Conservation (phyloP, 2,329 filamentous ascomycete genomes). For the Exophiala phaeomuriformis region DNA sequence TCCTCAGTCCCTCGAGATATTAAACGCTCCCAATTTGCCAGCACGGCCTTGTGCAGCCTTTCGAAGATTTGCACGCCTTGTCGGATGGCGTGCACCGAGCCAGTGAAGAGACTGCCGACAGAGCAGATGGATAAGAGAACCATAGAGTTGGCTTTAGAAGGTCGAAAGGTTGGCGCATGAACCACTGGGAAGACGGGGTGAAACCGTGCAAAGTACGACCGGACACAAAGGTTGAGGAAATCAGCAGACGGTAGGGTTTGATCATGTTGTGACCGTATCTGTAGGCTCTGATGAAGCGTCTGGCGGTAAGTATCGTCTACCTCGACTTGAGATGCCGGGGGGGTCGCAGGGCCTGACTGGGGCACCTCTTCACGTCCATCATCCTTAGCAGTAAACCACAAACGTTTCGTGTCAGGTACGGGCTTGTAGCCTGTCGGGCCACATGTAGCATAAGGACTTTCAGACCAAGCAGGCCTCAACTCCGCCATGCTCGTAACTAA, state of each 20-base stretch:
- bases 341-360: slow-evolving; percentile 16
- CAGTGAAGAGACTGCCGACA: slow-evolving; percentile 34
- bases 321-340: slow-evolving; percentile 18
- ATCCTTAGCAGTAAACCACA: slow-evolving; percentile 18
- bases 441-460: slow-evolving; percentile 11
- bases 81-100: slow-evolving; percentile 29
- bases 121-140: slow-evolving; percentile 36
- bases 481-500: slow-evolving; percentile 19
- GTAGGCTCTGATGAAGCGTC: slow-evolving; percentile 20
- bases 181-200: slow-evolving; percentile 23
- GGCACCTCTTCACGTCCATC: slow-evolving; percentile 12
- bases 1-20: slow-evolving; percentile 23
- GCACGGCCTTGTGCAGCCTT: slow-evolving; percentile 30
- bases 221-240: slow-evolving; percentile 24
- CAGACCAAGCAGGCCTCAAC: slow-evolving; percentile 16
- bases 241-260: slow-evolving; percentile 20
- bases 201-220: slow-evolving; percentile 22
- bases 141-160: slow-evolving; percentile 27
- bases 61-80: slow-evolving; percentile 31
- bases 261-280: slow-evolving; percentile 19
- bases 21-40: slow-evolving; percentile 29
- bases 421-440: slow-evolving; percentile 8
- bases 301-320: slow-evolving; percentile 24
- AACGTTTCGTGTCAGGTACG: slow-evolving; percentile 10
- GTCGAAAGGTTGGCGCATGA: slow-evolving; percentile 24